Base-by-base conservation (phyloP, 129 eudicot genomes). In the Scalesia atractyloides region DNA sequence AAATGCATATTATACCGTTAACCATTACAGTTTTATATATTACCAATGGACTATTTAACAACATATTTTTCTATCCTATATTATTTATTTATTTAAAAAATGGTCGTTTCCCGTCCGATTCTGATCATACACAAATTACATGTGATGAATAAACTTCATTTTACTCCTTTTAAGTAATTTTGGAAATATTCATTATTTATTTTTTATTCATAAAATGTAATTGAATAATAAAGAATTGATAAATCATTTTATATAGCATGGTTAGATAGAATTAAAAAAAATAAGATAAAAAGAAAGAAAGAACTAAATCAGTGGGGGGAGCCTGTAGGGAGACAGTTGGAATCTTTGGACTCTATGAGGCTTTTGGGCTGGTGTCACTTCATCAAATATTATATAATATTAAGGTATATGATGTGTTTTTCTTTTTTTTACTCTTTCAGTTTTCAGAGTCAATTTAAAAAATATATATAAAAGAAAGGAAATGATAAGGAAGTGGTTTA, bases 261-360 rank as follows among this genome's bases (percentile, higher is more conserved):
- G 0, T 17, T 7, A 51, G 17, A 51, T 41, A 44, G 19, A 62
- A 77, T 19, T 76, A 22, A 62, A 26, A 26, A 2, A 30, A 30
- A 30, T 2, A 30, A 30, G 4, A 30, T 30, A 30, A 30, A 30
- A 30, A 30, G 0, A 24, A 24, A 24, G 30, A 24, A 30, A 30
- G 34, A 30, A 30, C 34, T 30, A 30, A 30, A 70, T 63, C n/a
- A 63, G 66, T 70, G 66, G 76, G 66, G 71, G 11, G 76, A 61
- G 76, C 57, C 58, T 77, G 39, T 70, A 77, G 54, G 81, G 81
- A 77, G 76, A 77, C 82, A 70, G 82, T 77, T 77, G 82, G 82
- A 70, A 77, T 77, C 82, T 77, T 77, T 77, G 66, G 66, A 77
- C 82, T 70, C 82, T 62, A 62, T 51, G 81, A 70, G 69, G 65